phyloP scores from a whole-genome alignment of 2,329 filamentous ascomycete species.

The Anisogramma anomala region DNA sequence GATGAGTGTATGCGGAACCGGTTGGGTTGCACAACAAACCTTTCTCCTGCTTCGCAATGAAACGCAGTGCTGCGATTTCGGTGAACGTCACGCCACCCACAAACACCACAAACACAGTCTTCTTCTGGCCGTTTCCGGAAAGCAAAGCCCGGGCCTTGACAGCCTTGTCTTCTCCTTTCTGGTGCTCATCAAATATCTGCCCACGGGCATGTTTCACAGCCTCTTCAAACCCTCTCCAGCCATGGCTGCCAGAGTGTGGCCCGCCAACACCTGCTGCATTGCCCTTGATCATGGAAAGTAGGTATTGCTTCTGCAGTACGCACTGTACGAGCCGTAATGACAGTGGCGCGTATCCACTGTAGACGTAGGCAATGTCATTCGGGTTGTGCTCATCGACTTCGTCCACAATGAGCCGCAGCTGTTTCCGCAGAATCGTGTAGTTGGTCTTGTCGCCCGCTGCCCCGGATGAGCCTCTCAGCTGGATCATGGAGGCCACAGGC shows the following conservation, averaged over 20 bases:
- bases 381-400: slow-evolving; percentile 93
- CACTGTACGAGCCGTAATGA: slow-evolving; percentile 87
- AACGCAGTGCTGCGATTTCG: slow-evolving; percentile 86
- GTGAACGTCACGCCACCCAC: slow-evolving; percentile 94
- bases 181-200: slow-evolving; percentile 80
- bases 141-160: slow-evolving; percentile 76
- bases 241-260: slow-evolving; percentile 53
- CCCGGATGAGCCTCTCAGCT: slow-evolving; percentile 50
- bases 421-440: slow-evolving; percentile 77
- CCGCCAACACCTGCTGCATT: slow-evolving; percentile 36
- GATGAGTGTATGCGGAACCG: too few relatives aligned
- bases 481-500: slow-evolving; percentile 69
- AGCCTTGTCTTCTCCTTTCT: slow-evolving; percentile 87
- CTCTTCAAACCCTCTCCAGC: slow-evolving; percentile 91
- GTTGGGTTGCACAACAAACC: slow-evolving; percentile 32
- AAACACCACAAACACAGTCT: slow-evolving; percentile 93
- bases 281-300: slow-evolving; percentile 59
- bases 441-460: slow-evolving; percentile 66
- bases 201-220: slow-evolving; percentile 78
- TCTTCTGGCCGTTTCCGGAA: slow-evolving; percentile 61
- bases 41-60: slow-evolving; percentile 76
- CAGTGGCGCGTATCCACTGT: slow-evolving; percentile 90
- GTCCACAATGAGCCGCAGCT: slow-evolving; percentile 80
- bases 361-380: slow-evolving; percentile 93
- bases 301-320: slow-evolving; percentile 78